Evolutionary conservation across 768 basidiomycete genomes (phyloP), one percentile per base, ranked within the genome.

Genomic region (Dendrothele bispora): DNA sequence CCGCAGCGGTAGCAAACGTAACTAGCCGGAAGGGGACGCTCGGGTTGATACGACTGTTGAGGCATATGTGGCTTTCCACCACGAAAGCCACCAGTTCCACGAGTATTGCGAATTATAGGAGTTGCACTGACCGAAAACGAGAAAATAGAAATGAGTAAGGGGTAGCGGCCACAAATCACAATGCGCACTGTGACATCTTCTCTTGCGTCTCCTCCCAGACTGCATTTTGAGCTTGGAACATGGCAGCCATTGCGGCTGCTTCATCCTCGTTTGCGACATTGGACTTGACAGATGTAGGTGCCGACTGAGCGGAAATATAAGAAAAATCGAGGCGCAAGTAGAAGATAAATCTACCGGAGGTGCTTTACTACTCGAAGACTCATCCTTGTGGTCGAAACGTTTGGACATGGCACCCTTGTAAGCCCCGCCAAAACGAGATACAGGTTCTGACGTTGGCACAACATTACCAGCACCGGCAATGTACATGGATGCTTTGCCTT

Each of bases 181-280:
- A 24, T 12, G 94, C 95, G 77, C 77, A 99, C 97, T 92, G 86
- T 64, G 94, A 88, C 95, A 99, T 98, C 80, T 95, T 93, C 79
- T 98, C 94, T 74, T 98, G 93, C 62, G 94, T 88, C 80, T 95
- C 90, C 75, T 97, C 89, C 97, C 95, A 99, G 69, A 94, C 91
- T 54, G 90, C 85, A 32, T 85, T 84, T 69, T 93, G 90, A 51
- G 89, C 89, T 67, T 91, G 87, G 67, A 98, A 95, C 91, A 99
- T 97, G 57, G 95, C 95, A n/a, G 87, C 88, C 78, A 99, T 90
- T 28, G 91, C 88, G n/a, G 88, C 90, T 25, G 88, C 90, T 65
- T 98, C 97, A 53, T 97, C 95, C 40, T 82, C 79, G 53, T 79
- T 74, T 2, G 76, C 71, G 18, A 77, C 77, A 35, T 78, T 57